Evolutionary conservation across 73 alveolate genomes (phyloP), one percentile per base, ranked within the genome.

Genomic region (Paramecium primaurelia): DNA sequence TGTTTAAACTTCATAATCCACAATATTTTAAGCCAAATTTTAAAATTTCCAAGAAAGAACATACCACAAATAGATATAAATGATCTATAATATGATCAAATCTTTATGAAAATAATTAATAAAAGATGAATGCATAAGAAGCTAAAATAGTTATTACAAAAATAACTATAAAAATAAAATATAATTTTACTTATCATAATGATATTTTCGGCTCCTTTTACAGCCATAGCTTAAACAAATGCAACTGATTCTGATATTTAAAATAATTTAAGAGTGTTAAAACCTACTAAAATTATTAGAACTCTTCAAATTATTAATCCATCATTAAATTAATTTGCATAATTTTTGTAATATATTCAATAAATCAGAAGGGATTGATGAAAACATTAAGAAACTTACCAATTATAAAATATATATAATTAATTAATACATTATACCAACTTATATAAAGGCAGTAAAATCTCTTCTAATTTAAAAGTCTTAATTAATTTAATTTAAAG

Each of bases 151-250:
- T 40, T 9, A 75, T 16, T 26, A 40, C 88, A 32, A 75, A 36
- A 2, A 75, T 36, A 2, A 40, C 49, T 40, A 40, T 40, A 7
- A 2, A 2, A 40, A 40, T 40, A 40, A 40, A 40, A 26, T 16
- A 47, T 42, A 11, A 7, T 12, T 22, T 12, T 80, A 80, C 91
- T 80, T n/a, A 80, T 80, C 91, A 80, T 80, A 16, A 80, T 80
- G 16, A 80, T 80, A 14, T 42, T 45, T 44, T 80, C 91, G 0
- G 91, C 91, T 20, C 91, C 91, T 36, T 80, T 80, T 1, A 58
- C 75, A 18, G 91, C 91, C 91, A 80, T 80, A 11, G 91, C 91
- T 44, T 80, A 47, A 26, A 80, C 58, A 45, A 80, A 80, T 80
- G 91, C 91, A 22, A 80, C 91, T 45, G 91, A 80, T 45, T 42